phyloP scores from a whole-genome alignment of 345 rosid species.

The Cardamine occulta region DNA sequence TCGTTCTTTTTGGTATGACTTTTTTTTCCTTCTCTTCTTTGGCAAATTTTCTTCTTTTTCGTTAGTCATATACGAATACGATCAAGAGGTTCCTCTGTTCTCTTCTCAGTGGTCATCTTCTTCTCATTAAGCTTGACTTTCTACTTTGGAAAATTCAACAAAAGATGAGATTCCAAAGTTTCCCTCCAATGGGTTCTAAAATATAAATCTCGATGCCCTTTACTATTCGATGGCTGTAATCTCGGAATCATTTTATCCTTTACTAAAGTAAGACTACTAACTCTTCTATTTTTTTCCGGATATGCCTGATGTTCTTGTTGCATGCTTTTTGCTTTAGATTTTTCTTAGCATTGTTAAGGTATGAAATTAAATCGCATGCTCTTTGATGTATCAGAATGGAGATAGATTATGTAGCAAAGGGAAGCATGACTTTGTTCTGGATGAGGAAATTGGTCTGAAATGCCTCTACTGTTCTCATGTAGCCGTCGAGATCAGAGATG shows the following conservation, averaged over 20 bases:
- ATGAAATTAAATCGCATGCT: slow-evolving; percentile 7
- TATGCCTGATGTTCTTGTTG: slow-evolving; percentile 1
- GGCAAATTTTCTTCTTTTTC: not conserved
- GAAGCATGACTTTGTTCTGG: slow-evolving; percentile 51
- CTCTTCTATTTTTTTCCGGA: not conserved
- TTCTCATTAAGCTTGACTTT: no score
- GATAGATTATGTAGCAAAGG: slow-evolving; percentile 47
- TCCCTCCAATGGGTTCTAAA: no score
- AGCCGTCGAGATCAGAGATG: slow-evolving; percentile 50
- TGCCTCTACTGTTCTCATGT: slow-evolving; percentile 57
- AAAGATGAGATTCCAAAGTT: no score
- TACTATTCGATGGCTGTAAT: not conserved
- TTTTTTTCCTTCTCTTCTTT: not conserved
- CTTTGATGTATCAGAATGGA: slow-evolving; percentile 39
- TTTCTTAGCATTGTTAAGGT: not conserved
- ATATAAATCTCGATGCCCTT: no score
- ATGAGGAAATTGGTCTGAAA: slow-evolving; percentile 60
- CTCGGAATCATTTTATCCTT: not conserved
- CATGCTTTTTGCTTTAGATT: not conserved
- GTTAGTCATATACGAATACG: no score
- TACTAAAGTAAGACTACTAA: slow-evolving; percentile 41
- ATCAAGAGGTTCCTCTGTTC: no score
- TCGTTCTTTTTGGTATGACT: no score
- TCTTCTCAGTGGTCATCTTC: no score
- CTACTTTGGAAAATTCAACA: no score